These are phyloP conservation scores for Hura crepitans DNA, from an alignment of 441 rosid genomes.

Conservation along the genomic window DNA sequence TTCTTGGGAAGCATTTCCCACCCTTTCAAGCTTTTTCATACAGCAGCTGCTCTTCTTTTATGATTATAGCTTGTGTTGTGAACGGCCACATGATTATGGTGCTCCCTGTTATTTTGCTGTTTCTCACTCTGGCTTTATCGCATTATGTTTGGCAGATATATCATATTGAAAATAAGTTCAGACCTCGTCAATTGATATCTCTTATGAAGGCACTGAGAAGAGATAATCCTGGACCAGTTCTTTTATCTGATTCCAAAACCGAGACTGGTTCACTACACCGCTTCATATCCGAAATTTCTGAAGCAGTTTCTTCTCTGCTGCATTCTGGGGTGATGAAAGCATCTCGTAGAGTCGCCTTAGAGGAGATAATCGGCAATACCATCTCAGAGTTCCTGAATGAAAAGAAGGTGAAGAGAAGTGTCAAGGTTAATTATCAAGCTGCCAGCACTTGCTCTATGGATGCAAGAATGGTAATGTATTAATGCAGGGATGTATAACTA, in stretches of 20 bases:
- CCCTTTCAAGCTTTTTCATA: not conserved
- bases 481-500: constrained; percentile 9
- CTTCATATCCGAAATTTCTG: constrained; percentile 57
- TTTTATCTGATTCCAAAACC: constrained; percentile 28
- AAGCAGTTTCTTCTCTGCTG: constrained; percentile 70
- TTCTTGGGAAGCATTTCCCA: not conserved
- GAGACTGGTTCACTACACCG: constrained; percentile 34
- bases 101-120: constrained; percentile 1
- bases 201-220: constrained; percentile 51
- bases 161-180: constrained; percentile 52
- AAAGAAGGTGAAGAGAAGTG: constrained; percentile 48
- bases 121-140: constrained; percentile 17
- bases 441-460: constrained; percentile 27
- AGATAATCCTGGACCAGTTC: constrained; percentile 27
- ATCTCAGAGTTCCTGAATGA: constrained; percentile 49
- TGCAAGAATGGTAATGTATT: constrained; percentile 38
- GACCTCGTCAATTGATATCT: constrained; percentile 52
- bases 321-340: constrained; percentile 72
- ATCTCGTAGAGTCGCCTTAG: constrained; percentile 72
- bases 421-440: constrained; percentile 37
- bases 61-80: no score
- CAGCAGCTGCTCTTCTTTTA: not conserved
- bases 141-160: constrained; percentile 53
- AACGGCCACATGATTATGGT: no score
- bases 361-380: constrained; percentile 66